Base-by-base conservation (phyloP, 306 rosid genomes). In the Fragaria ananassa region DNA sequence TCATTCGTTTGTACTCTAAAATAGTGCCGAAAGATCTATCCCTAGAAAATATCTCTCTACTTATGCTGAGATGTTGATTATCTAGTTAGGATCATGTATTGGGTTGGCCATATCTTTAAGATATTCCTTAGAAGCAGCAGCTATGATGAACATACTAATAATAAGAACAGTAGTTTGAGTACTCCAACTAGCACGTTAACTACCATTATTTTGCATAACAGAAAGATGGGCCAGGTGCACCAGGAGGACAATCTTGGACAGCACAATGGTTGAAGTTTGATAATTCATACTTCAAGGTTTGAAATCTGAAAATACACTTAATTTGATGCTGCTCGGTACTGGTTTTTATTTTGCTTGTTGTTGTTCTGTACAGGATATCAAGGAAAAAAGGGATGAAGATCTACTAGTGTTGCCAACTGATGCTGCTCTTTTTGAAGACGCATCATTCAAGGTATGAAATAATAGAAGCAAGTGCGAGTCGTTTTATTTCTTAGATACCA, bases 181-280 rank as follows among this genome's bases (percentile, higher is more conserved):
- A 25, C 51, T 50, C 25, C 7, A 67, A 47, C 42, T 68, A 44
- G 66, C 71, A 75, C 79, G 23, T 51, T 88, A 23, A 84, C 68
- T 67, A 60, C 77, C 45, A 68, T 81, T 64, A 70, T 35, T 79
- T 75, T 29, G 44, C 72, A 27, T 74, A 27, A 78, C 93, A 96
- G 99, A 96, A 96, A 89, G 89, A 88, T 18, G 98, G 98, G 56
- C 99, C 99, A 0, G 99, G 99, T 80, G 97, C 96, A 66, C 96
- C 99, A 29, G 99, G 99, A 71, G 99, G 99, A 74, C 98, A 96
- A 76, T 96, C 99, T 68, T 96, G 98, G 99, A 96, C 99, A 0
- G 91, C 13, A 69, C 86, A 91, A 76, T 96, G 98, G 99, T 82
- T 96, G 88, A 96, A 96, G 87, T 96, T 96, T 81, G 96, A 96